phyloP scores from a whole-genome alignment of 306 rosid species.

The Crotalaria pallida region DNA sequence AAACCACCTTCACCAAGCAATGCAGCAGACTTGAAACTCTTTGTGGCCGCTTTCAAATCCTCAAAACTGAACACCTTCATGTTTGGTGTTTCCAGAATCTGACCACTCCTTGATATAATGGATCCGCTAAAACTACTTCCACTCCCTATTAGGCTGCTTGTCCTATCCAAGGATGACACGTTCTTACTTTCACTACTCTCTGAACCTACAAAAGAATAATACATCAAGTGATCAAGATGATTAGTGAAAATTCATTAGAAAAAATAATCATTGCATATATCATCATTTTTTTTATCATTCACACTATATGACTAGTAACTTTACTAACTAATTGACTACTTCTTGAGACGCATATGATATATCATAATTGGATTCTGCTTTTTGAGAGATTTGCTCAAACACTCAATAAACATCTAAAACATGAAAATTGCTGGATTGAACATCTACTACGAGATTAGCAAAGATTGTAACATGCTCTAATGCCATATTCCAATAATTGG shows the following conservation, averaged over 20 bases:
- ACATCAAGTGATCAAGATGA: background rate
- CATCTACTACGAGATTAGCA: too few species aligned
- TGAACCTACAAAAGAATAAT: slow-evolving; percentile 24
- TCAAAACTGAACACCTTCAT: slow-evolving; percentile 54
- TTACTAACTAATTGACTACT: too few species aligned
- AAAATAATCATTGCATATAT: background rate
- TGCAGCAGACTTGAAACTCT: slow-evolving; percentile 48
- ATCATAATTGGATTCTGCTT: too few species aligned
- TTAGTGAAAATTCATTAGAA: background rate
- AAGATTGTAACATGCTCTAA: too few species aligned
- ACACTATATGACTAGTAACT: too few species aligned
- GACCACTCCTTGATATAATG: slow-evolving; percentile 23
- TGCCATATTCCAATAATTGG: too few species aligned
- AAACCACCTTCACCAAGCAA: slow-evolving; percentile 88
- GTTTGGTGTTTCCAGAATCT: slow-evolving; percentile 41
- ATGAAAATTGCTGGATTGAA: too few species aligned
- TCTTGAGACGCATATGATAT: too few species aligned
- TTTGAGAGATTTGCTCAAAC: too few species aligned
- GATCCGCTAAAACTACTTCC: slow-evolving; percentile 21
- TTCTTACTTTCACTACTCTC: slow-evolving; percentile 28
- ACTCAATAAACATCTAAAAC: too few species aligned
- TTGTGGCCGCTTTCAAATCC: slow-evolving; percentile 61
- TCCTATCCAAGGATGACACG: slow-evolving; percentile 26
- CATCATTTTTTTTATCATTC: too few species aligned
- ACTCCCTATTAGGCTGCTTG: slow-evolving; percentile 36